Percentiles rank a stretch among this genome's conserved stretches.
Conservation (phyloP, 2,329 filamentous ascomycete genomes). For the Hypomyces perniciosus region DNA sequence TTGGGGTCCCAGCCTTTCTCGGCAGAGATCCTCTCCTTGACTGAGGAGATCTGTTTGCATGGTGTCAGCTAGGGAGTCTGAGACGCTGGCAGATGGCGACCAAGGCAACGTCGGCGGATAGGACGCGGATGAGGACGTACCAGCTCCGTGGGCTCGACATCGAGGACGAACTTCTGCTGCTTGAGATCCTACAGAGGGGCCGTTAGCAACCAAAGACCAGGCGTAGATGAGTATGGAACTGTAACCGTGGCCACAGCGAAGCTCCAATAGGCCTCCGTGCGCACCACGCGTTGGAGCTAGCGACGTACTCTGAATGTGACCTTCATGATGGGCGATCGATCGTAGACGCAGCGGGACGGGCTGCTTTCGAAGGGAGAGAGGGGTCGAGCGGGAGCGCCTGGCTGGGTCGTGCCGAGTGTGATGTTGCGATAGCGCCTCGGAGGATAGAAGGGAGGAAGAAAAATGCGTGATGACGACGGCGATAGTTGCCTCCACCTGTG, state of each 20-base stretch:
- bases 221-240: background rate
- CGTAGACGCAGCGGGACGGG: slow-evolving; percentile 25
- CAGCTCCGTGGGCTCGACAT: slow-evolving; percentile 86
- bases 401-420: slow-evolving; percentile 5
- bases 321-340: slow-evolving; percentile 54
- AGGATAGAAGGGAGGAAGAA: background rate
- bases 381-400: slow-evolving; percentile 6
- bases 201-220: slow-evolving; percentile 1
- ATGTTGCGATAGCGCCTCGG: slow-evolving; percentile 1
- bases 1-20: slow-evolving; percentile 94
- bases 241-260: background rate
- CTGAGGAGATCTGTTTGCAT: slow-evolving; percentile 63
- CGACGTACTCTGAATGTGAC: slow-evolving; percentile 57
- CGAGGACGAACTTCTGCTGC: slow-evolving; percentile 96
- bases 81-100: slow-evolving; percentile 8
- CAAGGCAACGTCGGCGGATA: slow-evolving; percentile 15
- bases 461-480: background rate
- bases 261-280: background rate
- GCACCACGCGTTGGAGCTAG: background rate
- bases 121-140: slow-evolving; percentile 52
- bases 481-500: background rate
- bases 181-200: slow-evolving; percentile 70
- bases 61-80: slow-evolving; percentile 5
- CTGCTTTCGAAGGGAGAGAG: slow-evolving; percentile 14
- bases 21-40: slow-evolving; percentile 87